Evolutionary conservation across 225 moss, liverwort and hornwort genomes (phyloP), one percentile per base, ranked within the genome.

Genomic region (Asterella californica): DNA sequence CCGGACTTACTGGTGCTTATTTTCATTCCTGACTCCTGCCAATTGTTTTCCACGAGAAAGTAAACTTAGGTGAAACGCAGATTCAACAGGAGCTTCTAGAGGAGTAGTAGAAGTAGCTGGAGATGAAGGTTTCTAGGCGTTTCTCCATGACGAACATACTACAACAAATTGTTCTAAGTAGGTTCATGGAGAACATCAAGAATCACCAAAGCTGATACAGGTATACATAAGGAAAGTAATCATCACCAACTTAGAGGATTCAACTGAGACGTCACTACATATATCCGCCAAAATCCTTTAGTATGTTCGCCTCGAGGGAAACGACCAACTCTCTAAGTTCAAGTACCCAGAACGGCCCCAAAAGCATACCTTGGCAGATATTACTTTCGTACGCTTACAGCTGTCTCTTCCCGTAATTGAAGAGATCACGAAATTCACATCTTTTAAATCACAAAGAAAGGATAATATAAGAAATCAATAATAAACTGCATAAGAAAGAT

Each of bases 391-490:
- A 54, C 81, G 77, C 66, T 79, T 79, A 78, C 55, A 85, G 24
- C 63, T 86, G 60, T 82, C 89, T 64, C 78, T 84, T 70, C 86
- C 90, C 74, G 85, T 74, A 52, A 88, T 89, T 71, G 85, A 85
- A 22, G 78, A 89, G 76, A 90, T 83, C 53, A 80, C 74, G 7
- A 87, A 75, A 50, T 87, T 72, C 66, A 90, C 76, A 53, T 90
- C 87, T 90, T n/a, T 83, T 49, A 52, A 27, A 75, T 47, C 46
- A 71, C 25, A 71, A 0, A 14, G 47, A 11, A n/a, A 25, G 38
- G n/a, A n/a, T 12, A 12, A 19, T 7, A 14, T 69, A 37, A 37
- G 24, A 34, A 15, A 4, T 34, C 29, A 66, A 1, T 17, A 33
- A 18, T 36, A 37, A 69, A 24, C 12, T 48, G 45, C 0, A n/a